Percentiles rank a stretch among this genome's conserved stretches.
Evolutionary conservation across 345 rosid species (phyloP).

Genomic region (Hibiscus trionum): DNA sequence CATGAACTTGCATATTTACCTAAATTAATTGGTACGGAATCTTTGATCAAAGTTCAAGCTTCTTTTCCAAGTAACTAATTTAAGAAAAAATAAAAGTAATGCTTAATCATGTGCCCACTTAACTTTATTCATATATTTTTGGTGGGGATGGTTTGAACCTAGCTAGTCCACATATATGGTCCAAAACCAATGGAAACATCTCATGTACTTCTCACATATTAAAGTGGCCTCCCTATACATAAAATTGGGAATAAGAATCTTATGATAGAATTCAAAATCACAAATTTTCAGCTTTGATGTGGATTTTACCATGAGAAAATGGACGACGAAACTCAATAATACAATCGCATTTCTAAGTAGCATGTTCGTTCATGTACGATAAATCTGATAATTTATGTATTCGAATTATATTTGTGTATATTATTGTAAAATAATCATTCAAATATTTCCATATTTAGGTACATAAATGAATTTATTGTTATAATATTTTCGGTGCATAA

Average conservation of each 20-base stretch:
- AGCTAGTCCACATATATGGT: not conserved
- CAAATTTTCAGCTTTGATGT: not conserved
- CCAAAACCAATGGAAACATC: not conserved
- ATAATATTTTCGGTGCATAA: constrained; percentile 3
- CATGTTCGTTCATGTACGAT: too few species aligned
- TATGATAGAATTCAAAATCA: not conserved
- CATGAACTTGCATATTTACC: too few species aligned
- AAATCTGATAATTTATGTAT: too few species aligned
- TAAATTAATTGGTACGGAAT: too few species aligned
- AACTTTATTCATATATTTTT: not conserved
- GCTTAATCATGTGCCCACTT: not conserved
- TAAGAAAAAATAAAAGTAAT: not conserved
- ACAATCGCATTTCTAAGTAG: too few species aligned
- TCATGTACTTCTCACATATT: not conserved
- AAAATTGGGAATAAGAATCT: constrained; percentile 7
- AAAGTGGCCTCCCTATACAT: not conserved
- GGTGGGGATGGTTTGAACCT: not conserved
- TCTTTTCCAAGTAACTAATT: not conserved
- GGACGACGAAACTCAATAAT: not conserved
- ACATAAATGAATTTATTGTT: not conserved
- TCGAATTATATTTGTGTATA: not conserved
- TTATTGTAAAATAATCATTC: too few species aligned
- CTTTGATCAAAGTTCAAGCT: not conserved
- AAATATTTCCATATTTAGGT: too few species aligned
- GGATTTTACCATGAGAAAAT: not conserved